Conservation (phyloP, 2,329 filamentous ascomycete species). For the Hymenoscyphus linearis region DNA sequence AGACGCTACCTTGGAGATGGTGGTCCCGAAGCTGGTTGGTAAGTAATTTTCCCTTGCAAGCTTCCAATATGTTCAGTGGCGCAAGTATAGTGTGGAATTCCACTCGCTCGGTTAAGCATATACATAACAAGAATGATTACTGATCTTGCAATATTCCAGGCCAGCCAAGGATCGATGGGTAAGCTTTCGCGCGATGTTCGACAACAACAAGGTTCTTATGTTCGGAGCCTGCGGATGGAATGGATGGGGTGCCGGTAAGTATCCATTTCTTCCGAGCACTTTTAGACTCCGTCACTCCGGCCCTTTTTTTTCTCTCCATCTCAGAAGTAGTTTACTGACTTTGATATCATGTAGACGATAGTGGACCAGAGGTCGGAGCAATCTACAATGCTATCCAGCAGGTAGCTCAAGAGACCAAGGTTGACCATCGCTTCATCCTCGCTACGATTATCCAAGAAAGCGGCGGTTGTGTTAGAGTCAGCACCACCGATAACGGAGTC, state of each 20-base stretch:
- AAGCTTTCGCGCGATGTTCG: background rate
- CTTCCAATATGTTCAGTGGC: background rate
- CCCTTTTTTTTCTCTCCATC: too few species aligned
- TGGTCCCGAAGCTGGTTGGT: background rate
- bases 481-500: constrained; percentile 17
- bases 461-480: constrained; percentile 6
- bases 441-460: background rate
- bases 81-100: background rate
- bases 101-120: background rate
- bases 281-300: too few species aligned
- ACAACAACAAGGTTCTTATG: background rate
- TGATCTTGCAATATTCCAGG: background rate
- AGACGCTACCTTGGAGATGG: constrained; percentile 1
- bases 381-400: background rate
- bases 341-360: background rate
- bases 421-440: constrained; percentile 1
- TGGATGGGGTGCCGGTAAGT: background rate
- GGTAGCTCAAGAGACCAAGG: background rate
- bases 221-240: background rate
- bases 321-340: too few species aligned
- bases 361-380: background rate
- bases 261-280: too few species aligned
- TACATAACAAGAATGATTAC: background rate
- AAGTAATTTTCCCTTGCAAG: background rate
- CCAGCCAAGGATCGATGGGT: background rate